A percentile compares a stretch with the other conserved stretches of the same genome.
phyloP scores from a whole-genome alignment of 1,284 basidiomycete genomes.

The Phellinidium pouzarii region DNA sequence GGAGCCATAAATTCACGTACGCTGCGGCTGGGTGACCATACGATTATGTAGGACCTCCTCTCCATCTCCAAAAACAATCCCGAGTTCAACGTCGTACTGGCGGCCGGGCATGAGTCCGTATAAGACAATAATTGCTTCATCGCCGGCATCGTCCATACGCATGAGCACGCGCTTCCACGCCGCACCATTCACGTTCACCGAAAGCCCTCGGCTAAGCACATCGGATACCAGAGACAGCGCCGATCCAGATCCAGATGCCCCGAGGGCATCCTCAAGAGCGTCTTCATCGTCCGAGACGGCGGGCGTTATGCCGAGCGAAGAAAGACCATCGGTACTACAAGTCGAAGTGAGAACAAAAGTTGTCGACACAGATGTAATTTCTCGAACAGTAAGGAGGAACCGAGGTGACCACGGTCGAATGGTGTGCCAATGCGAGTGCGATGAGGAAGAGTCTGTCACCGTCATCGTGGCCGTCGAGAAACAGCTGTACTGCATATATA shows the following conservation, averaged over 20 bases:
- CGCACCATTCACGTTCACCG: conserved; percentile 68
- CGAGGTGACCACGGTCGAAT: conserved; percentile 71
- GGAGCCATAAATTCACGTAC: conserved; percentile 3
- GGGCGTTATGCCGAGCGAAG: conserved; percentile 36
- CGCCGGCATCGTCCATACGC: conserved; percentile 65
- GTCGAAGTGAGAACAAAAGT: conserved; percentile 67
- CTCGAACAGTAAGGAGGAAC: conserved; percentile 58
- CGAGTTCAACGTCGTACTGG: conserved; percentile 75
- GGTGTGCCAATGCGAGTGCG: conserved; percentile 44
- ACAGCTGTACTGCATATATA: too few relatives aligned
- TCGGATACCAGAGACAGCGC: conserved; percentile 49
- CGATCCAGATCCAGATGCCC: conserved; percentile 21
- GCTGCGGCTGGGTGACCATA: conserved; percentile 42
- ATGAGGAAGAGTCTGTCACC: conserved; percentile 6
- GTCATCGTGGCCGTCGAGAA: not conserved
- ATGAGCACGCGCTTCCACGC: conserved; percentile 72
- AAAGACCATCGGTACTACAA: conserved; percentile 31
- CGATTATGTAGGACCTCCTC: conserved; percentile 41
- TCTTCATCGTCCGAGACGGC: conserved; percentile 37
- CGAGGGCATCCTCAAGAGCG: conserved; percentile 28
- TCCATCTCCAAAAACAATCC: conserved; percentile 54
- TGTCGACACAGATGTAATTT: conserved; percentile 75
- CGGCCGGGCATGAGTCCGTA: conserved; percentile 74
- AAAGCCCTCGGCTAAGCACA: conserved; percentile 63
- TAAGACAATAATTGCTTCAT: conserved; percentile 75